Conservation (phyloP, 805 yeast genomes). For the Yamadazyma endophytica region DNA sequence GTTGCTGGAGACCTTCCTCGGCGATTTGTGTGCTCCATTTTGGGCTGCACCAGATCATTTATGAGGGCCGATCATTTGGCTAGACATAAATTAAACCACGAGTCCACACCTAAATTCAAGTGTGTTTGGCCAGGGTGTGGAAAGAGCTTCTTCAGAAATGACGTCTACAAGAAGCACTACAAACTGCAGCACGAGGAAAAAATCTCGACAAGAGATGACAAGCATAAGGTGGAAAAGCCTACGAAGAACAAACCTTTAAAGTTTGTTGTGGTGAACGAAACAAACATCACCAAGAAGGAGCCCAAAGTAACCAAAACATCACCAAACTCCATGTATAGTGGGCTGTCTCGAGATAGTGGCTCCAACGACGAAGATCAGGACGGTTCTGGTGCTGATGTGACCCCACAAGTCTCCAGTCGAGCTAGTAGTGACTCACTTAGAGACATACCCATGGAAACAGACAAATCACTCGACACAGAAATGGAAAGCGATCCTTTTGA, state of each 20-base stretch:
- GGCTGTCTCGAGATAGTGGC: too few relatives aligned
- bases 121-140: slow-evolving; percentile 12
- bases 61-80: slow-evolving; percentile 11
- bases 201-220: neutral
- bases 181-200: slow-evolving; percentile 6
- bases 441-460: too few relatives aligned
- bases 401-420: too few relatives aligned
- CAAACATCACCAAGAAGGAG: too few relatives aligned
- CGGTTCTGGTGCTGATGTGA: too few relatives aligned
- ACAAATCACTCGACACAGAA: too few relatives aligned
- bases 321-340: too few relatives aligned
- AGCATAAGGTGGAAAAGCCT: neutral
- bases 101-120: neutral
- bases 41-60: slow-evolving; percentile 8
- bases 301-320: too few relatives aligned
- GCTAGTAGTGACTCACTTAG: too few relatives aligned
- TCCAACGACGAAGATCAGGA: too few relatives aligned
- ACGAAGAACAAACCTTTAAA: slow-evolving; percentile 3
- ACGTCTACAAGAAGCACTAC: slow-evolving; percentile 12
- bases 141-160: slow-evolving; percentile 10
- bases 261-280: slow-evolving; percentile 4
- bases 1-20: neutral
- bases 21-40: slow-evolving; percentile 3
- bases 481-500: slow-evolving; percentile 2
- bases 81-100: slow-evolving; percentile 11